Conservation (phyloP, 2,329 filamentous ascomycete genomes). For the Calycina marina region DNA sequence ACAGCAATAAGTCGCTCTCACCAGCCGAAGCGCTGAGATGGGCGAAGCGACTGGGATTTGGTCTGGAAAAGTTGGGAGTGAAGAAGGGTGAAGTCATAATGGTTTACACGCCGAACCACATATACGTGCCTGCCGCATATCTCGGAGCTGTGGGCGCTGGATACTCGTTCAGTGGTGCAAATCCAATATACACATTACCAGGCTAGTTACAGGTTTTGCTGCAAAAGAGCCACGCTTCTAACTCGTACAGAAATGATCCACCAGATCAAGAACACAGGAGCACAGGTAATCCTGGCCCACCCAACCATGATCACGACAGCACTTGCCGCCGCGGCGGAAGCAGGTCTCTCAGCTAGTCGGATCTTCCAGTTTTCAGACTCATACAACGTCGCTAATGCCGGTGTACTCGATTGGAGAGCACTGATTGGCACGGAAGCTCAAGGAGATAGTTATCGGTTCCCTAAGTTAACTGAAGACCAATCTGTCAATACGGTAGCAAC, state of each 20-base stretch:
- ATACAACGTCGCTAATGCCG: slow-evolving; percentile 17
- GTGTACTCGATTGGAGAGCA: slow-evolving; percentile 47
- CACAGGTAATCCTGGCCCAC: slow-evolving; percentile 35
- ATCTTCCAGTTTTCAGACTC: slow-evolving; percentile 35
- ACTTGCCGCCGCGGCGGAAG: slow-evolving; percentile 28
- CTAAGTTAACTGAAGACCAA: slow-evolving; percentile 30
- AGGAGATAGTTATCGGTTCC: slow-evolving; percentile 47
- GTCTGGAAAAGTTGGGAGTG: slow-evolving; percentile 31
- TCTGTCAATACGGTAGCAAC: slow-evolving; percentile 35
- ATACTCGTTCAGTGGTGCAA: slow-evolving; percentile 38
- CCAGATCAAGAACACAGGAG: slow-evolving; percentile 35
- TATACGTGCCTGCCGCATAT: slow-evolving; percentile 39
- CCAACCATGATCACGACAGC: slow-evolving; percentile 29
- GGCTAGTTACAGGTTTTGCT: slow-evolving; percentile 23
- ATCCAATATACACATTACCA: slow-evolving; percentile 34
- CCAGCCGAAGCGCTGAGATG: slow-evolving; percentile 33
- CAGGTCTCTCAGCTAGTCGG: slow-evolving; percentile 25
- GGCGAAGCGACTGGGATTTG: slow-evolving; percentile 35
- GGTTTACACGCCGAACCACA: slow-evolving; percentile 38
- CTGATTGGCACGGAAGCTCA: slow-evolving; percentile 37
- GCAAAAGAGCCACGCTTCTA: slow-evolving; percentile 1
- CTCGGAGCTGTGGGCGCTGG: slow-evolving; percentile 37
- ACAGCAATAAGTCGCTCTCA: slow-evolving; percentile 30
- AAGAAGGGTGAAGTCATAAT: slow-evolving; percentile 35
- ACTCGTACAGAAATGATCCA: slow-evolving; percentile 30